phyloP scores from a whole-genome alignment of 1,284 basidiomycete genomes.

The Athelia psychrophila region DNA sequence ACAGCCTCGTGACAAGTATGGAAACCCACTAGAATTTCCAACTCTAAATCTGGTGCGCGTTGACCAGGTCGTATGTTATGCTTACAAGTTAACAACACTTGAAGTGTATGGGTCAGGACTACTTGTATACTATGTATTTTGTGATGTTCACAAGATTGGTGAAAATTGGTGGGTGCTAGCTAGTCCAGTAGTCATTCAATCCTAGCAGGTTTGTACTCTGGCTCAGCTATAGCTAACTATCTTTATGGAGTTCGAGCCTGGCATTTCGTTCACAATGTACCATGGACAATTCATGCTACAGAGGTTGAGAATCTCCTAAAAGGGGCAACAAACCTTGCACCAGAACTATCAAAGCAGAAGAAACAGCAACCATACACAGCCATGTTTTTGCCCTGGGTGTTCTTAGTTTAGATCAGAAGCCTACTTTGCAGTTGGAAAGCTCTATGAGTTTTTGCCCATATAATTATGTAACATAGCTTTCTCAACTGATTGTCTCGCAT shows the following conservation, averaged over 20 bases:
- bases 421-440: no score
- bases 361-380: slow-evolving; percentile 23
- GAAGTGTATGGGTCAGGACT: slow-evolving; percentile 25
- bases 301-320: slow-evolving; percentile 20
- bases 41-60: no score
- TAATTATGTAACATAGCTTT: no score
- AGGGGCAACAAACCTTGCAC: slow-evolving; percentile 17
- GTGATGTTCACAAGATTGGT: slow-evolving; percentile 16
- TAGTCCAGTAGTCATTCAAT: slow-evolving; percentile 4
- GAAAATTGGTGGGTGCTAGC: slow-evolving; percentile 17
- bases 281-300: slow-evolving; percentile 8
- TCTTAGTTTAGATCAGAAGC: no score
- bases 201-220: slow-evolving; percentile 15
- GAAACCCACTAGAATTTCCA: no score
- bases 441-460: no score
- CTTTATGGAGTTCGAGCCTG: slow-evolving; percentile 2
- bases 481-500: no score
- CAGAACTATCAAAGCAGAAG: slow-evolving; percentile 13
- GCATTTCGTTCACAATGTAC: not conserved
- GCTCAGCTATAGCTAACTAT: slow-evolving; percentile 25
- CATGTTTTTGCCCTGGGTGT: no score
- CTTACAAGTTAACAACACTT: slow-evolving; percentile 10
- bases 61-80: no score
- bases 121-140: slow-evolving; percentile 26
- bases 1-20: no score